Evolutionary conservation across 176 grass and related monocot species (phyloP).

Genomic region (Bolboschoenus planiculmis): DNA sequence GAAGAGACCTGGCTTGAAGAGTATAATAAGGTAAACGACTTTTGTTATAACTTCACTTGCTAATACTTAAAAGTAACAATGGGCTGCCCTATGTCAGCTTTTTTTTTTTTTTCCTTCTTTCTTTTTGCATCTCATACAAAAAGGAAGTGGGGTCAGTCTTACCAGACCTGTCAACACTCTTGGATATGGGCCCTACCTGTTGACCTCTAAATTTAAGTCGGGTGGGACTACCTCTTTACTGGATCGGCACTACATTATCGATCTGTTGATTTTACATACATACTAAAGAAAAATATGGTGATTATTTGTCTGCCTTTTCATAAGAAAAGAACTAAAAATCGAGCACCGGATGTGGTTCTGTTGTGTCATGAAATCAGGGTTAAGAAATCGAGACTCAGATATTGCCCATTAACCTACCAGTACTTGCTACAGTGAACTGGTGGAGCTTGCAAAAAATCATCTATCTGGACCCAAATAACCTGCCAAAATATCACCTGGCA

Average conservation of each 20-base stretch:
- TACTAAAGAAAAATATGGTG: background rate
- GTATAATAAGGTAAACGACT: conserved; percentile 74
- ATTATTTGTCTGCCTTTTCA: background rate
- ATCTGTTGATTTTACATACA: background rate
- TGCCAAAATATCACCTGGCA: background rate
- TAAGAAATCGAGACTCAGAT: background rate
- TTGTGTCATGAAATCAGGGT: background rate
- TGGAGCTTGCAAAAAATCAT: background rate
- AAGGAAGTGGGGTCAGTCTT: background rate
- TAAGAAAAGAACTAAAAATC: background rate
- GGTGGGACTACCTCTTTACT: background rate
- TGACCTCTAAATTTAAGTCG: background rate
- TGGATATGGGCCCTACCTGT: background rate
- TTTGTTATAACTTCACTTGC: background rate
- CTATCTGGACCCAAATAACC: background rate
- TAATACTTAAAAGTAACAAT: background rate
- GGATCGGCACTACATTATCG: background rate
- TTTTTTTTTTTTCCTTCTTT: too few species aligned
- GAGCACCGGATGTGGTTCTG: background rate
- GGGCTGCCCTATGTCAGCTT: background rate
- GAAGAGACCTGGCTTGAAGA: conserved; percentile 95
- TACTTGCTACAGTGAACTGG: background rate
- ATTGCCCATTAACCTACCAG: background rate
- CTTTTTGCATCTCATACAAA: background rate
- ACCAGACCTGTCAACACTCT: background rate